Evolutionary conservation across 2,329 filamentous ascomycete species (phyloP).

Genomic region (Aaosphaeria pasadenensis): DNA sequence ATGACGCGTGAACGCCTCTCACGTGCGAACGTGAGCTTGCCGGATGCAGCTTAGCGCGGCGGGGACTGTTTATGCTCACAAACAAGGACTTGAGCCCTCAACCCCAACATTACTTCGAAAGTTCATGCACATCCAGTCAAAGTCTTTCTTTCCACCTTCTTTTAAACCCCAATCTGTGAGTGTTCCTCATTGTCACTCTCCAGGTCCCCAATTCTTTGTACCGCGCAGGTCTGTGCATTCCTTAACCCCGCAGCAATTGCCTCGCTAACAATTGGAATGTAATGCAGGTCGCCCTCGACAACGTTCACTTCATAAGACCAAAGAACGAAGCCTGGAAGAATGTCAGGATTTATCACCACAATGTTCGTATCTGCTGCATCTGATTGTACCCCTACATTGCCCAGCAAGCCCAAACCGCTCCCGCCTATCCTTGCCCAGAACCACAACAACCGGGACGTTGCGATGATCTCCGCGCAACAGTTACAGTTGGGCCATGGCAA

Average conservation of each 20-base stretch:
- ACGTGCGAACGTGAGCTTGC: no score
- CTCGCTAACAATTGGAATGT: conserved; percentile 35
- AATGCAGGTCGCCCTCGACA: conserved; percentile 14
- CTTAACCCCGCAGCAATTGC: conserved; percentile 12
- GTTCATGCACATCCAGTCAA: no score
- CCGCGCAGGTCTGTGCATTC: conserved; percentile 18
- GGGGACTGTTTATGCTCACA: no score
- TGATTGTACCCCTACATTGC: conserved; percentile 27
- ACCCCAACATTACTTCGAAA: no score
- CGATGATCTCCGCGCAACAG: conserved; percentile 3
- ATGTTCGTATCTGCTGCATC: conserved; percentile 59
- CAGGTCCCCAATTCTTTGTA: no score
- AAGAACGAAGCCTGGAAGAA: conserved; percentile 37
- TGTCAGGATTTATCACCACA: conserved; percentile 79
- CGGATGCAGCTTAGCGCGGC: no score
- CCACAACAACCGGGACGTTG: conserved; percentile 37
- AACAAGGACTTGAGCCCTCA: no score
- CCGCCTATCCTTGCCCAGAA: conserved; percentile 44
- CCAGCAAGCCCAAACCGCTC: conserved; percentile 35
- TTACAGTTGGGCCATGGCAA: neutral
- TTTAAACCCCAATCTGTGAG: no score
- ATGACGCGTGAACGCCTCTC: no score
- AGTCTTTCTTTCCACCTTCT: no score
- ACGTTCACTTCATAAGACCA: conserved; percentile 16
- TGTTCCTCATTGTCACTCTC: no score